Base-by-base conservation (phyloP, 306 rosid species). In the Rosa chinensis region DNA sequence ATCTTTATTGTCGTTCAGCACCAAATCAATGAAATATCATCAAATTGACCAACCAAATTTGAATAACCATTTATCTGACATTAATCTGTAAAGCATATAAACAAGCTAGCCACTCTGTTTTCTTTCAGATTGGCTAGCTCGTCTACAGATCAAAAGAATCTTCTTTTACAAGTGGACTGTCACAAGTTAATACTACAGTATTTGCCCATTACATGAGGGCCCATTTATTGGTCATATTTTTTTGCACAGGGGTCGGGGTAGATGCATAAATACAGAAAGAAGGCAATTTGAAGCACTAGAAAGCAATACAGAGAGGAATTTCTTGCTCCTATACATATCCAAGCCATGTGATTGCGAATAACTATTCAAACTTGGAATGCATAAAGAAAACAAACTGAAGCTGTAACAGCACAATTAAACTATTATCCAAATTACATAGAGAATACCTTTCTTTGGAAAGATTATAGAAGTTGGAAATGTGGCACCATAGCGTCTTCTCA, bases 401-500 rank as follows among this genome's bases (percentile, higher is more conserved):
- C 28, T 28, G 23, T 21, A 58, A 43, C 53, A 23, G 20, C 28
- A 10, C 25, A 14, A 58, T 5, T 21, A 13, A 42, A 81, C 14
- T 21, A 21, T 25, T 39, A 42, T 23, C 28, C 56, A 55, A 50
- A 58, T 43, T 10, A 16, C 66, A 47, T 44, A 84, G 50, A 77
- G 16, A 32, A 48, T 84, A 95, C 98, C 99, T 95, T 89, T 95
- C 97, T 82, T 91, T 95, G 76, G 98, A 91, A 74, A 90, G 98
- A 83, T 95, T 92, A 80, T 89, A 93, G 82, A 90, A 90, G 90
- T 95, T 95, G 81, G 90, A 83, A 82, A 92, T 18, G 73, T 92
- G 99, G 64, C 86, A 93, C 98, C 99, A 95, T 61, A 95, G 86
- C 49, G 94, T 89, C 89, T 86, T 92, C 90, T 95, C 99, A 90